A percentile compares a stretch with the other conserved stretches of the same genome.
Evolutionary conservation across 371 early-diverging fungal genomes (phyloP).

Genomic region (Rhizopus delemar): DNA sequence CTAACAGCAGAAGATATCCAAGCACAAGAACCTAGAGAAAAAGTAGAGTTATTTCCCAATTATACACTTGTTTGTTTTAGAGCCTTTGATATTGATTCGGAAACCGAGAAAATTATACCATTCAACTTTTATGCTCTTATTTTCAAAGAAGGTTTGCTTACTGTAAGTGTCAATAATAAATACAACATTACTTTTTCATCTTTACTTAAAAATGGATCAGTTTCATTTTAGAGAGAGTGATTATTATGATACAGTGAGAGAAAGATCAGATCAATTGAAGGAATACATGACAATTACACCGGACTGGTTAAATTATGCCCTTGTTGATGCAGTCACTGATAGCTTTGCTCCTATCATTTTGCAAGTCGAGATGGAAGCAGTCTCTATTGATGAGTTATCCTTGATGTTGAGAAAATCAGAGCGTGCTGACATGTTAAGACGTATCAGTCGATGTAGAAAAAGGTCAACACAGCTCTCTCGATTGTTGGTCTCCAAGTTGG

Average conservation of each 20-base stretch:
- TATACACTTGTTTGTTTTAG: slow-evolving; percentile 74
- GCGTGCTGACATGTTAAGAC: slow-evolving; percentile 83
- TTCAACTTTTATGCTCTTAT: slow-evolving; percentile 85
- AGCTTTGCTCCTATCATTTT: slow-evolving; percentile 73
- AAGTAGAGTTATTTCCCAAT: slow-evolving; percentile 70
- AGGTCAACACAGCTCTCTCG: slow-evolving; percentile 73
- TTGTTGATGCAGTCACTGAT: slow-evolving; percentile 84
- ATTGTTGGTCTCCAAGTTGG: slow-evolving; percentile 74
- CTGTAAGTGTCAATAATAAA: slow-evolving; percentile 36
- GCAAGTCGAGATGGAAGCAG: slow-evolving; percentile 81
- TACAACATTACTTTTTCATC: background rate
- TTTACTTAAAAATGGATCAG: slow-evolving; percentile 11
- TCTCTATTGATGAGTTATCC: slow-evolving; percentile 85
- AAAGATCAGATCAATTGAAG: slow-evolving; percentile 42
- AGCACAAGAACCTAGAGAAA: slow-evolving; percentile 73
- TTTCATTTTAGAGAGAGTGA: slow-evolving; percentile 43
- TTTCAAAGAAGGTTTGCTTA: slow-evolving; percentile 59
- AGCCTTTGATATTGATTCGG: slow-evolving; percentile 64
- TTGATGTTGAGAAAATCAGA: slow-evolving; percentile 71
- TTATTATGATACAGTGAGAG: slow-evolving; percentile 35
- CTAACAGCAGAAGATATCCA: slow-evolving; percentile 75
- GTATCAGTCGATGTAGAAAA: slow-evolving; percentile 84
- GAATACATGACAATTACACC: slow-evolving; percentile 45
- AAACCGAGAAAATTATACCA: slow-evolving; percentile 52
- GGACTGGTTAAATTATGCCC: slow-evolving; percentile 82